Conservation (phyloP, 257 asterid species). For the Cinchona pubescens region DNA sequence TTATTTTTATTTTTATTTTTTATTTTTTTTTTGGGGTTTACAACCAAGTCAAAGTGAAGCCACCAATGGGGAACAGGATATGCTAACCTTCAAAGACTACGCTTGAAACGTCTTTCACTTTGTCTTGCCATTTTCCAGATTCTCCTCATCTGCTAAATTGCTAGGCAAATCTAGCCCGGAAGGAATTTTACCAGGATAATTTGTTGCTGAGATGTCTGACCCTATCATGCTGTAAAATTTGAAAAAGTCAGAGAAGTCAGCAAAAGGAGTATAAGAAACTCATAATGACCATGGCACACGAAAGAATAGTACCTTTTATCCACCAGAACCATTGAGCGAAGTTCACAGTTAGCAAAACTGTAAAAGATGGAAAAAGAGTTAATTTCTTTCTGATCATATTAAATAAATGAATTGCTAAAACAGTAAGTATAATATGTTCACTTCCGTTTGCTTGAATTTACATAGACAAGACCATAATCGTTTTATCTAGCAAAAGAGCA, state of each 20-base stretch:
- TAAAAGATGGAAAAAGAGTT: slow-evolving; percentile 12
- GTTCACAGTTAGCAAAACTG: slow-evolving; percentile 90
- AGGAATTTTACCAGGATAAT: slow-evolving; percentile 73
- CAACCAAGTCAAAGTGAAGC: slow-evolving; percentile 1
- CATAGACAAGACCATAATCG: not conserved
- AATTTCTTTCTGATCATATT: not conserved
- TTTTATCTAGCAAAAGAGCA: not conserved
- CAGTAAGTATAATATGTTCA: not conserved
- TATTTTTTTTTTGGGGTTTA: too few relatives aligned
- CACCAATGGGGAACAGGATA: not conserved
- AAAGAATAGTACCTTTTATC: slow-evolving; percentile 53
- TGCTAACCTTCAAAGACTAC: not conserved
- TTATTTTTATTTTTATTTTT: too few relatives aligned
- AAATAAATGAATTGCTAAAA: not conserved
- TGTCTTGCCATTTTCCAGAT: slow-evolving; percentile 31
- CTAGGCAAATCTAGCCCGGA: slow-evolving; percentile 54
- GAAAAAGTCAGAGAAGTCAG: slow-evolving; percentile 9
- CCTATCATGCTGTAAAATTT: slow-evolving; percentile 49
- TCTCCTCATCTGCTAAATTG: slow-evolving; percentile 38
- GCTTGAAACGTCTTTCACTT: not conserved
- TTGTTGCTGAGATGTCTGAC: slow-evolving; percentile 43
- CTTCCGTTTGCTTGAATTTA: not conserved
- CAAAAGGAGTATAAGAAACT: not conserved
- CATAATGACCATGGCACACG: not conserved
- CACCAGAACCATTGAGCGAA: slow-evolving; percentile 76